These are phyloP conservation scores for Nakazawaea ishiwadae DNA, from an alignment of 805 yeast genomes.

Conservation along the genomic window DNA sequence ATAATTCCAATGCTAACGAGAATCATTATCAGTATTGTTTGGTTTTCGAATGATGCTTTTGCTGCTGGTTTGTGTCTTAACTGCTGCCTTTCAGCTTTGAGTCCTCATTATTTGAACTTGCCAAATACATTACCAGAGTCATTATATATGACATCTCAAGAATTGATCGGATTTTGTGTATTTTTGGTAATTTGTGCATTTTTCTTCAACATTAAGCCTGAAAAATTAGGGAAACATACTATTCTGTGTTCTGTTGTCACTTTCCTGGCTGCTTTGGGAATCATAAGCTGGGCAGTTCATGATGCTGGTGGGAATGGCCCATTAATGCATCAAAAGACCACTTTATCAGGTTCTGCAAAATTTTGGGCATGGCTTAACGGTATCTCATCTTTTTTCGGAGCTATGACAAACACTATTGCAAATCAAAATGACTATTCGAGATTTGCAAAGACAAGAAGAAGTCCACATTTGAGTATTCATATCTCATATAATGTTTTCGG, in stretches of 20 bases:
- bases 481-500: conserved; percentile 32
- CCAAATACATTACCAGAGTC: conserved; percentile 16
- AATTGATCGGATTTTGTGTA: conserved; percentile 18
- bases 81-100: conserved; percentile 33
- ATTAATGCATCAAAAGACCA: conserved; percentile 21
- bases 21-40: conserved; percentile 19
- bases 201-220: conserved; percentile 22
- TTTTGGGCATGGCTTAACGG: conserved; percentile 41
- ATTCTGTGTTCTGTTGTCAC: conserved; percentile 20
- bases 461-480: conserved; percentile 19
- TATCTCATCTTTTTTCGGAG: conserved; percentile 33
- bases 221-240: conserved; percentile 20
- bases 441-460: conserved; percentile 23
- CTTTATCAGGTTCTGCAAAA: neutral
- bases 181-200: conserved; percentile 21
- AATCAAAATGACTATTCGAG: conserved; percentile 31
- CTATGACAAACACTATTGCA: conserved; percentile 33
- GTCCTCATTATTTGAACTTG: conserved; percentile 27
- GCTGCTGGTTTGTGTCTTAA: conserved; percentile 37
- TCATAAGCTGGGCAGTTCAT: conserved; percentile 22
- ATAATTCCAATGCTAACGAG: conserved; percentile 35
- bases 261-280: conserved; percentile 18
- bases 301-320: conserved; percentile 31
- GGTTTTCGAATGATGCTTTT: conserved; percentile 28
- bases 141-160: conserved; percentile 18